phyloP scores from a whole-genome alignment of 495 filamentous ascomycete genomes.

The Staphylotrichum tortipilum region DNA sequence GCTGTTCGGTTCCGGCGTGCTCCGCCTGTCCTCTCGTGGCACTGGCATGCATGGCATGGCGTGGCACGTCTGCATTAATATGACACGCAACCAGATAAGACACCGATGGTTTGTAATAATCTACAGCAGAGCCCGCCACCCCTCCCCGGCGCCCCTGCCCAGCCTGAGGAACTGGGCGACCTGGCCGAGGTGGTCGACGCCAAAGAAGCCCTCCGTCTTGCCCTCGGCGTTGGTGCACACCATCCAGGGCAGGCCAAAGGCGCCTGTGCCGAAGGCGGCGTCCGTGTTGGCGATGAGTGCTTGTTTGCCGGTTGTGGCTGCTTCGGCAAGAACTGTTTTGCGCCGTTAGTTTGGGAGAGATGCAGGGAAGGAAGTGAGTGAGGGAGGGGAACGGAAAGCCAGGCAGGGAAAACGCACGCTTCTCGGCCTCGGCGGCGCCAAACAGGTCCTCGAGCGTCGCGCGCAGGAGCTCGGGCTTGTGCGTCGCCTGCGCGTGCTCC shows the following conservation, averaged over 20 bases:
- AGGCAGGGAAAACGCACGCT: conserved; percentile 19
- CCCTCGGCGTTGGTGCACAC: conserved; percentile 53
- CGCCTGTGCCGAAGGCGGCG: conserved; percentile 48
- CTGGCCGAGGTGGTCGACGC: conserved; percentile 60
- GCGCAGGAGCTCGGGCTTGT: conserved; percentile 40
- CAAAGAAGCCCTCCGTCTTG: conserved; percentile 57
- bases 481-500: conserved; percentile 42
- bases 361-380: not conserved
- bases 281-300: conserved; percentile 48
- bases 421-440: conserved; percentile 39
- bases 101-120: too few species aligned
- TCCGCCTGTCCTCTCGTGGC: too few species aligned
- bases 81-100: too few species aligned
- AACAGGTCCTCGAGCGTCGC: conserved; percentile 41
- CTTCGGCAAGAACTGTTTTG: conserved; percentile 20
- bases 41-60: too few species aligned
- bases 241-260: conserved; percentile 69
- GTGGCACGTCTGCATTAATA: too few species aligned
- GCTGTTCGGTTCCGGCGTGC: too few species aligned
- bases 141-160: conserved; percentile 24
- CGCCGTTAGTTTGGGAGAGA: not conserved
- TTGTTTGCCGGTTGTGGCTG: conserved; percentile 42
- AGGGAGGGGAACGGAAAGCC: not conserved
- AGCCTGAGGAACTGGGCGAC: conserved; percentile 55
- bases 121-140: conserved; percentile 47